Conservation (phyloP, 2,329 filamentous ascomycete species). For the Pseudogymnoascus sp. region DNA sequence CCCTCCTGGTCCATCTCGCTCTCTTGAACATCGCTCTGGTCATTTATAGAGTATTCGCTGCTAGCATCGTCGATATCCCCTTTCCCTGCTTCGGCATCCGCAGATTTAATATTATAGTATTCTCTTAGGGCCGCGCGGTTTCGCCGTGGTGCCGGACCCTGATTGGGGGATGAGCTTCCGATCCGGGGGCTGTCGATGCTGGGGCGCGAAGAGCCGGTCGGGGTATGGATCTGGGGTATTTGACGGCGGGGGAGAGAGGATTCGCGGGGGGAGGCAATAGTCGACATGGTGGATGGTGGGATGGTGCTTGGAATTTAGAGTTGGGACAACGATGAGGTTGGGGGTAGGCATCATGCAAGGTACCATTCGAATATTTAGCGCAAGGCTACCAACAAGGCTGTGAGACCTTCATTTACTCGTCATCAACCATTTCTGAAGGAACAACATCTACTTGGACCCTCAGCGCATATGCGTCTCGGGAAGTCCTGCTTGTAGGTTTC, state of each 20-base stretch:
- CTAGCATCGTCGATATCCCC: slow-evolving; percentile 22
- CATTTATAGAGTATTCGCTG: slow-evolving; percentile 33
- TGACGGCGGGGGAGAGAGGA: slow-evolving; percentile 49
- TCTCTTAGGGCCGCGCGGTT: slow-evolving; percentile 86
- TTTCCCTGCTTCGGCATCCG: slow-evolving; percentile 27
- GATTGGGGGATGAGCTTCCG: slow-evolving; percentile 44
- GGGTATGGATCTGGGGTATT: slow-evolving; percentile 51
- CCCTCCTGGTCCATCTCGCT: slow-evolving; percentile 65
- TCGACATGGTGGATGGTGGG: slow-evolving; percentile 43
- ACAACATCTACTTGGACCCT: neutral
- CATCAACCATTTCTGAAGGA: neutral
- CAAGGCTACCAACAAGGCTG: slow-evolving; percentile 20
- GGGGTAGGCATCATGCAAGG: slow-evolving; percentile 12
- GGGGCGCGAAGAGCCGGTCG: slow-evolving; percentile 67
- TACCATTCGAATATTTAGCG: slow-evolving; percentile 10
- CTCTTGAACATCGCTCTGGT: slow-evolving; percentile 46
- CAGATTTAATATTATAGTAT: slow-evolving; percentile 75
- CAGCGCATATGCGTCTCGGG: slow-evolving; percentile 2
- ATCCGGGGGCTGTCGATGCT: slow-evolving; percentile 53
- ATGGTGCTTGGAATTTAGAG: neutral
- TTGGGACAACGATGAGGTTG: neutral
- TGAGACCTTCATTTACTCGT: slow-evolving; percentile 2
- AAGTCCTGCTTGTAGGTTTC: neutral
- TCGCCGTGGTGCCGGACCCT: slow-evolving; percentile 22
- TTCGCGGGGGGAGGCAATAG: slow-evolving; percentile 56